These are phyloP conservation scores for Candida tammaniensis DNA, from an alignment of 805 yeast genomes.

Conservation along the genomic window DNA sequence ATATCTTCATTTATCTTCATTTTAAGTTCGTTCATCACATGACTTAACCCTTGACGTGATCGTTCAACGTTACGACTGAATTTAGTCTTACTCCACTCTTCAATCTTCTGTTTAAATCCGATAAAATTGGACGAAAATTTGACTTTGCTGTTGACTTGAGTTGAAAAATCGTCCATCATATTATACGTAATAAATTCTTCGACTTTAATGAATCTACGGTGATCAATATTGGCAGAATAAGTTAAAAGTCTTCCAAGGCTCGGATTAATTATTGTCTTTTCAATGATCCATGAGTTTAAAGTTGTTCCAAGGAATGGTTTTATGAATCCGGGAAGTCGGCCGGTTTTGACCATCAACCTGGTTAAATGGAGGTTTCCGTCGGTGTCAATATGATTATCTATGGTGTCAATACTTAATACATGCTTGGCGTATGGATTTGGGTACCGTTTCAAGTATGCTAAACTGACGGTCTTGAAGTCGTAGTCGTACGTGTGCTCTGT, in stretches of 20 bases:
- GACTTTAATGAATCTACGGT: constrained; percentile 69
- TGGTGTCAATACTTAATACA: constrained; percentile 79
- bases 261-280: constrained; percentile 73
- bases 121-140: constrained; percentile 67
- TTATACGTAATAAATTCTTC: constrained; percentile 71
- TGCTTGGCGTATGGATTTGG: constrained; percentile 83
- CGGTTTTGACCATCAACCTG: constrained; percentile 71
- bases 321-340: constrained; percentile 78
- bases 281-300: constrained; percentile 78
- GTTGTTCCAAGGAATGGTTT: constrained; percentile 70
- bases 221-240: constrained; percentile 82
- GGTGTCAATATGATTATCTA: constrained; percentile 55
- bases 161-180: constrained; percentile 29
- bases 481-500: constrained; percentile 28
- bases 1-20: constrained; percentile 18
- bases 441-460: constrained; percentile 63
- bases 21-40: constrained; percentile 68
- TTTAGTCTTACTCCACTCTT: constrained; percentile 72
- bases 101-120: constrained; percentile 72
- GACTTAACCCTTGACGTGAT: constrained; percentile 69
- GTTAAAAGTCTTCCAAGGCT: constrained; percentile 50
- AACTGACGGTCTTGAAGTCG: constrained; percentile 69
- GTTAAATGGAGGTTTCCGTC: constrained; percentile 70
- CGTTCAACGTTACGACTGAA: constrained; percentile 66
- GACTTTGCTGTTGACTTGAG: constrained; percentile 57